phyloP scores from a whole-genome alignment of 176 grass and related monocot genomes.

The Carex littledalei region DNA sequence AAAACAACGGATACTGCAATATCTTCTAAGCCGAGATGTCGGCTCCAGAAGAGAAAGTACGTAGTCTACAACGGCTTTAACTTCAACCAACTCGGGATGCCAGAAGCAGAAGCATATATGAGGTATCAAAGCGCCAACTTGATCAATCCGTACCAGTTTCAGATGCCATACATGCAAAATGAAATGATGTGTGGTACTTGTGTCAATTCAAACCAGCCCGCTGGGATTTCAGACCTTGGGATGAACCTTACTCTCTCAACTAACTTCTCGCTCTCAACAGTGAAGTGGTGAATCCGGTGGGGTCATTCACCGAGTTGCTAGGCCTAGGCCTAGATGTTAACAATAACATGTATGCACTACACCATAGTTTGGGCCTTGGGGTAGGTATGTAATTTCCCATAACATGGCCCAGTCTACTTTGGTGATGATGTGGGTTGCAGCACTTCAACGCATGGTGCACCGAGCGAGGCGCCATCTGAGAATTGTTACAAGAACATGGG shows the following conservation, averaged over 20 bases:
- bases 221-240: neutral
- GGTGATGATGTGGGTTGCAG: neutral
- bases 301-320: slow-evolving; percentile 1
- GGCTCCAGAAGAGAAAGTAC: neutral
- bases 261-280: neutral
- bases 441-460: neutral
- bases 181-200: neutral
- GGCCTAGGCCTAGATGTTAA: neutral
- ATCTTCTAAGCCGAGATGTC: neutral
- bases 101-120: neutral
- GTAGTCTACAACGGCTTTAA: neutral
- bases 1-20: too few relatives aligned
- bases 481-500: neutral
- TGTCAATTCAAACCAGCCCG: neutral
- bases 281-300: neutral
- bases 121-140: neutral
- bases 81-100: neutral
- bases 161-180: neutral
- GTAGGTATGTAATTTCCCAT: neutral
- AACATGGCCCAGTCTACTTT: slow-evolving; percentile 8
- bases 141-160: neutral
- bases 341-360: neutral
- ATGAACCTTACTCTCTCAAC: neutral
- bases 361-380: neutral
- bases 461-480: neutral